phyloP scores from a whole-genome alignment of 2,329 filamentous ascomycete species.

The Tolypocladium tropicale region DNA sequence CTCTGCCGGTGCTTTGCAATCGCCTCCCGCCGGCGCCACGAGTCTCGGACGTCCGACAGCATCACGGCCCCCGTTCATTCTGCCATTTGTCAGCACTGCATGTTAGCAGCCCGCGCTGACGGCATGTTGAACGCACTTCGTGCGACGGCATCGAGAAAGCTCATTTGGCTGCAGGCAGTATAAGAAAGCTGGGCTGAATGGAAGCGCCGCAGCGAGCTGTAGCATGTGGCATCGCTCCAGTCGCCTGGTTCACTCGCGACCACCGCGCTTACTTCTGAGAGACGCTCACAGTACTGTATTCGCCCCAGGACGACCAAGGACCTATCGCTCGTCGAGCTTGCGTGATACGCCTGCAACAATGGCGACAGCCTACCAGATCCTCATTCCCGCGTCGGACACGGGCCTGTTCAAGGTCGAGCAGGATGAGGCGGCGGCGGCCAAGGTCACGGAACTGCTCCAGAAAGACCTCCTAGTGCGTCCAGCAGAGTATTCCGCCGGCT shows the following conservation, averaged over 20 bases:
- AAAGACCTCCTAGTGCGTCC: constrained; percentile 52
- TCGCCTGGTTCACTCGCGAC: not conserved
- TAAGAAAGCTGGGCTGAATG: not conserved
- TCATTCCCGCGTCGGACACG: constrained; percentile 35
- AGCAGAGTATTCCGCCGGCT: not conserved
- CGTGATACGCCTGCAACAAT: constrained; percentile 14
- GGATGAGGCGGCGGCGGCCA: constrained; percentile 49
- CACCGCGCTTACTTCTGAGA: not conserved
- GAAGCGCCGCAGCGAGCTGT: not conserved
- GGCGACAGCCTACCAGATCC: constrained; percentile 37
- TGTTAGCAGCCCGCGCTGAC: not conserved
- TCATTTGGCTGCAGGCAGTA: not conserved
- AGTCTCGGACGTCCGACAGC: constrained; percentile 1
- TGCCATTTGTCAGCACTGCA: not conserved
- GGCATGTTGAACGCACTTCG: not conserved
- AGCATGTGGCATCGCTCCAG: not conserved
- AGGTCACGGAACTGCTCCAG: constrained; percentile 59
- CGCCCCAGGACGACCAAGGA: not conserved
- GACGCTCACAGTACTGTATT: not conserved
- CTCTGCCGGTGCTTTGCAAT: not conserved
- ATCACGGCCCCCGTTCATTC: not conserved
- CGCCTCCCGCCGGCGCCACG: not conserved
- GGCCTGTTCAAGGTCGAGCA: constrained; percentile 38
- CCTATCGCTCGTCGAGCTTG: not conserved
- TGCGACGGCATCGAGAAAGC: not conserved